Conservation (phyloP, 192 early-diverging fungal species). For the Coemansia sp. region DNA sequence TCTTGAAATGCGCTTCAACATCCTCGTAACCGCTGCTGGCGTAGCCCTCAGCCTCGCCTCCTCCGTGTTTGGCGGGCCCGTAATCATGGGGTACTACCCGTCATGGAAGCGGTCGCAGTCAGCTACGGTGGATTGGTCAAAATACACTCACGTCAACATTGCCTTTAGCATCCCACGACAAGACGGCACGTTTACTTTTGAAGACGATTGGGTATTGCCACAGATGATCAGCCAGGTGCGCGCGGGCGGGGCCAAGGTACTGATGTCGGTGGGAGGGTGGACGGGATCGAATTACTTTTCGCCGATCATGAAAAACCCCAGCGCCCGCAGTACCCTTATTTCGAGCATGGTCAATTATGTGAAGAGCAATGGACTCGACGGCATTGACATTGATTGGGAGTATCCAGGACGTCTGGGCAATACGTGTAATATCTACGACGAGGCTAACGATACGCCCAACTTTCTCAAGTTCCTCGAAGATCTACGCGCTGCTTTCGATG, state of each 20-base stretch:
- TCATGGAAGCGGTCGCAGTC: conserved; percentile 36
- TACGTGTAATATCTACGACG: conserved; percentile 48
- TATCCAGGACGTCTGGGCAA: conserved; percentile 58
- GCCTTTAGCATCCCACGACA: conserved; percentile 57
- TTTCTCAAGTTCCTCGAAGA: conserved; percentile 60
- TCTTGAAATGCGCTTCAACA: conserved; percentile 26
- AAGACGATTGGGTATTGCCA: conserved; percentile 36
- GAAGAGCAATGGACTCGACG: conserved; percentile 55
- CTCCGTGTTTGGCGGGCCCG: conserved; percentile 4
- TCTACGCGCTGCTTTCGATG: conserved; percentile 41
- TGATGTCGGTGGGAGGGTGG: conserved; percentile 69
- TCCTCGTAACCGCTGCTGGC: conserved; percentile 20
- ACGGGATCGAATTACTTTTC: conserved; percentile 69
- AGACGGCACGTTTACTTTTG: conserved; percentile 41
- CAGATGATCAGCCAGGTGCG: conserved; percentile 44
- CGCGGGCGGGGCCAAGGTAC: conserved; percentile 55
- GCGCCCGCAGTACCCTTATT: conserved; percentile 55
- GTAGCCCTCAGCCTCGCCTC: conserved; percentile 25
- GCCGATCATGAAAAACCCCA: conserved; percentile 50
- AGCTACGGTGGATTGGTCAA: conserved; percentile 22
- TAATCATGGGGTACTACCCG: conserved; percentile 43
- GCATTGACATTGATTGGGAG: conserved; percentile 75
- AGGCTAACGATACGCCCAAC: conserved; percentile 62
- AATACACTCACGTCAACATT: conserved; percentile 72
- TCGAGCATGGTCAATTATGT: conserved; percentile 60